phyloP scores from a whole-genome alignment of 2,329 filamentous ascomycete genomes.

The Xylaria multiplex region DNA sequence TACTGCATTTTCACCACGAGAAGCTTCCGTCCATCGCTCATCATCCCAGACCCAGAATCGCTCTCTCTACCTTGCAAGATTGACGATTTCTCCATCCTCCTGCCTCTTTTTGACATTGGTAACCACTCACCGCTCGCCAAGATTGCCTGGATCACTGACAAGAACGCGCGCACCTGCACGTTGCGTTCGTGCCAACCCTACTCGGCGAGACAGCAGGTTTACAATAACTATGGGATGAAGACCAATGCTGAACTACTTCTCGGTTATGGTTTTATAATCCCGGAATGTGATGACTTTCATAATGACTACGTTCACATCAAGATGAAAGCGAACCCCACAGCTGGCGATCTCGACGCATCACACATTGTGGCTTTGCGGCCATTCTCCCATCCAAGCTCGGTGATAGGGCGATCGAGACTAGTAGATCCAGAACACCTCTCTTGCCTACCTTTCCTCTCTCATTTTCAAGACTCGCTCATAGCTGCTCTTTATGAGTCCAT shows the following conservation, averaged over 20 bases:
- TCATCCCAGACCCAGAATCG: conserved; percentile 55
- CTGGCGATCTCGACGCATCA: conserved; percentile 45
- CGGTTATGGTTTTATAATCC: conserved; percentile 70
- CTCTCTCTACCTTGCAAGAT: conserved; percentile 53
- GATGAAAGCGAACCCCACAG: conserved; percentile 52
- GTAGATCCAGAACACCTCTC: conserved; percentile 46
- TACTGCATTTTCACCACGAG: conserved; percentile 72
- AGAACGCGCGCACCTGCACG: conserved; percentile 52
- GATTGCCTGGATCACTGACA: conserved; percentile 63
- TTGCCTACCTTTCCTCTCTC: conserved; percentile 56
- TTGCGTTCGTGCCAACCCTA: conserved; percentile 58
- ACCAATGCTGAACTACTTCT: conserved; percentile 77
- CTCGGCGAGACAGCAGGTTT: conserved; percentile 62
- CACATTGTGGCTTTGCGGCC: conserved; percentile 63
- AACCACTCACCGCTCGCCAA: conserved; percentile 73
- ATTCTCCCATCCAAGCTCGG: conserved; percentile 58
- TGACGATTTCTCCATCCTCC: conserved; percentile 73
- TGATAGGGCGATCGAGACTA: conserved; percentile 57
- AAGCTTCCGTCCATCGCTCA: conserved; percentile 71
- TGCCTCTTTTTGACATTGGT: conserved; percentile 76
- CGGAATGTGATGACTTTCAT: conserved; percentile 59
- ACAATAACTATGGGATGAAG: conserved; percentile 74
- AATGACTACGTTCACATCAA: conserved; percentile 70
- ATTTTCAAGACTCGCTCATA: conserved; percentile 64
- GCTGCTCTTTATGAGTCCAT: conserved; percentile 59